A percentile compares a stretch with the other conserved stretches of the same genome.
Conservation (phyloP, 2,329 filamentous ascomycete genomes). For the Lojkania enalia region DNA sequence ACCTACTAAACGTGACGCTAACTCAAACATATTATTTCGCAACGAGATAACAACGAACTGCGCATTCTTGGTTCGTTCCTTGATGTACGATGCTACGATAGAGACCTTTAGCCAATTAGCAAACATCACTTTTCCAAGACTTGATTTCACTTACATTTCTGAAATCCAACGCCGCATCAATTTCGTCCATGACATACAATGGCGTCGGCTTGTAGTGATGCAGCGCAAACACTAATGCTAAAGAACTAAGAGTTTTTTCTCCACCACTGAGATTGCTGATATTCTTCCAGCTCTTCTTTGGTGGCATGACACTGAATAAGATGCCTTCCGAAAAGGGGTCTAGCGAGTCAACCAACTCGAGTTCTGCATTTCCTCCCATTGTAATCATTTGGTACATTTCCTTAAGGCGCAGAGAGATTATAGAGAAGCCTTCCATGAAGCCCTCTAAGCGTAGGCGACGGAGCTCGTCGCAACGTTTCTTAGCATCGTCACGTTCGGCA, state of each 20-base stretch:
- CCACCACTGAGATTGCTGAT: conserved; percentile 94
- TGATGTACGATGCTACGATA: conserved; percentile 98
- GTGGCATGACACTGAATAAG: conserved; percentile 96
- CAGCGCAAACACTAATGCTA: conserved; percentile 95
- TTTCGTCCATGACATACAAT: conserved; percentile 99
- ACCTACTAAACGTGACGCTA: conserved; percentile 90
- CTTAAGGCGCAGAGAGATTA: conserved; percentile 91
- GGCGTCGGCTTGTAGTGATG: conserved; percentile 98
- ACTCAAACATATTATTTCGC: conserved; percentile 99
- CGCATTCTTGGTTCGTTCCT: conserved; percentile 97
- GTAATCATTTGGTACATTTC: conserved; percentile 99
- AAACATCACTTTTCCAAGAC: not conserved
- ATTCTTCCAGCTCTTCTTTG: conserved; percentile 99
- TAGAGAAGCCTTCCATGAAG: conserved; percentile 97
- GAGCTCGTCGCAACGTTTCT: conserved; percentile 90
- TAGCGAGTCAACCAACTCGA: conserved; percentile 93
- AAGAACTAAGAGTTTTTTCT: conserved; percentile 91
- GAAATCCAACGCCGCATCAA: conserved; percentile 97
- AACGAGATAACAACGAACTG: conserved; percentile 99
- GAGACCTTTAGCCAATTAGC: conserved; percentile 66
- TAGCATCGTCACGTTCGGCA: conserved; percentile 77
- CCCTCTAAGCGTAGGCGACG: conserved; percentile 87
- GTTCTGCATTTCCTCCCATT: conserved; percentile 97
- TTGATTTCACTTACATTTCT: conserved; percentile 73
- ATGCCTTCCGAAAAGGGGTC: conserved; percentile 98